Evolutionary conservation across 108 stramenopile genomes (phyloP), one percentile per base, ranked within the genome.

Genomic region (Nitzschia sp.): DNA sequence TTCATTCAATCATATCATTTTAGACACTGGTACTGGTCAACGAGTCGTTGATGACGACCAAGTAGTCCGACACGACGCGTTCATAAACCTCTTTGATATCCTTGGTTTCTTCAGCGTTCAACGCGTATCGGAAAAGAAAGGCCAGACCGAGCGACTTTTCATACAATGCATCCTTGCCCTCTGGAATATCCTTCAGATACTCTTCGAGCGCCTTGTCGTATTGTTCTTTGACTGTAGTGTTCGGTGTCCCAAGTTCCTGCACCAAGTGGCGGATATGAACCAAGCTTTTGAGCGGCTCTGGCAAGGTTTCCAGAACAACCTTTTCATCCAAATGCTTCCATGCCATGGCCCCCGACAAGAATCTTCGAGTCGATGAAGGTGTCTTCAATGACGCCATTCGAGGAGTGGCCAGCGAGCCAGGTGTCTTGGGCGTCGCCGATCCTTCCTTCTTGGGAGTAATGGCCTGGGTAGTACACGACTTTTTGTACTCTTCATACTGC

Each of bases 281-380:
- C 36, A 75, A 35, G 16, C n/a, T 52, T 33, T 61, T 57, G 25
- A 75, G 41, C 11, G 57, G 47, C 15, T 50, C 66, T 2, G 73
- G 73, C 13, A 75, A 58, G 3, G 30, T 16, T 6, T 45, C 38
- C 38, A 75, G 28, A 5, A 36, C 41, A 17, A 50, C 21, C 1
- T 21, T 41, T 53, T 75, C 73, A 44, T 75, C 60, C 29, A 75
- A 52, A 47, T 75, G 66, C 44, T 75, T 61, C 66, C 66, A 75
- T 29, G 4, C 27, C 9, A 41, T 41, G 13, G 38, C 9, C 6
- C 13, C 25, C 8, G 11, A 19, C 15, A 0, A 11, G 17, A 15
- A 45, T n/a, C 1, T 34, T 32, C 29, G 34, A 23, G 36, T 16
- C 23, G n/a, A 17, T 23, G 0, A 22, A 11, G 8, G 61, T 5